Percentiles rank a stretch among this genome's conserved stretches.
Evolutionary conservation across 108 stramenopile species (phyloP).

Genomic region (Asterionellopsis glacialis): DNA sequence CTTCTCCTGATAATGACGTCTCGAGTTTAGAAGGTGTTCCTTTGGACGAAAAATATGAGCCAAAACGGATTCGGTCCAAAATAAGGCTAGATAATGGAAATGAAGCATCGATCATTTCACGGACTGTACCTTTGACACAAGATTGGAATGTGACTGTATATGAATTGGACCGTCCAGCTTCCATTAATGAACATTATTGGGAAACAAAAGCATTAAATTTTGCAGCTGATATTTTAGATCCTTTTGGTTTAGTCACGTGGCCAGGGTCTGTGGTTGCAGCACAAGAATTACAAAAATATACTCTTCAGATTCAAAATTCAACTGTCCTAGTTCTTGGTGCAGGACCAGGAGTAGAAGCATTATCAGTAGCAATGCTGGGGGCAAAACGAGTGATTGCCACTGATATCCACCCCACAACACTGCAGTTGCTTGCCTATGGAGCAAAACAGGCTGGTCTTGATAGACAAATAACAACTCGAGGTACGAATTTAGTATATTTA

Average conservation of each 20-base stretch:
- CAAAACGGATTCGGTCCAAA: too few species aligned
- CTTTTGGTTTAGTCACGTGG: constrained; percentile 81
- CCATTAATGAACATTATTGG: constrained; percentile 70
- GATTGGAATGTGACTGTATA: constrained; percentile 54
- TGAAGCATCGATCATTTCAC: constrained; percentile 9
- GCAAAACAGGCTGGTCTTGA: constrained; percentile 25
- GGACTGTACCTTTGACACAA: constrained; percentile 8
- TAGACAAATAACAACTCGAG: constrained; percentile 12
- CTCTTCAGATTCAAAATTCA: constrained; percentile 6
- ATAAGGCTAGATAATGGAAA: not conserved
- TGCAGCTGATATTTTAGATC: constrained; percentile 44
- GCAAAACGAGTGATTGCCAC: constrained; percentile 68
- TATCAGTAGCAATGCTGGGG: constrained; percentile 58
- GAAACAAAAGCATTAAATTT: constrained; percentile 1
- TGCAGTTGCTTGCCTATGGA: constrained; percentile 57
- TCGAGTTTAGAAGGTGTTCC: too few species aligned
- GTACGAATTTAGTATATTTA: too few species aligned
- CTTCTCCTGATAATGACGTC: too few species aligned
- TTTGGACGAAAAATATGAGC: too few species aligned
- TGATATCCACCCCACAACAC: constrained; percentile 67
- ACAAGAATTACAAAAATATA: constrained; percentile 40
- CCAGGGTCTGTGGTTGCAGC: constrained; percentile 75
- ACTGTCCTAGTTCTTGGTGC: constrained; percentile 67
- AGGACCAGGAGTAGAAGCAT: constrained; percentile 74
- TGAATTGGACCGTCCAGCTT: constrained; percentile 72